Evolutionary conservation across 176 grass and related monocot species (phyloP), one percentile per base, ranked within the genome.

Genomic region (Cenchrus americanus): DNA sequence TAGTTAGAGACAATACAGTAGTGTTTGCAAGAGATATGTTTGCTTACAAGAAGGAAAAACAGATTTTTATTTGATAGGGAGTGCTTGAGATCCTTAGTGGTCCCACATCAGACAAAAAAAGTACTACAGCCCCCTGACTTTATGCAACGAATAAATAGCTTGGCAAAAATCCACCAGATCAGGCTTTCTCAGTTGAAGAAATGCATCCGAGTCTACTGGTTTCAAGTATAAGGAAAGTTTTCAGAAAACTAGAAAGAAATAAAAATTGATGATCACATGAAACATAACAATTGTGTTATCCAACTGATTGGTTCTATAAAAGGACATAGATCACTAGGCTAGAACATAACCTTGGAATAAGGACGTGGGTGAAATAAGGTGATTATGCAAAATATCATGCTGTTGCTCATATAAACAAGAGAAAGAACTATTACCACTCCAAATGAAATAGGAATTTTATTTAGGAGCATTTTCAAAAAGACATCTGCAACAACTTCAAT

Each of bases 401-500:
- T 13, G 2, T 52, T 79, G 10, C 10, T 46, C 13, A 6, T 51
- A 37, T 64, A 51, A 74, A 74, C 49, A 74, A 73, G 48, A 34
- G 24, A 53, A 50, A 72, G 23, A 15, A 75, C 37, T 54, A 19
- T 52, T 74, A 10, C 6, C 14, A 74, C 26, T 54, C 15, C 6
- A 73, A 15, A 74, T 74, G 49, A 52, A 66, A 14, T 37, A 30
- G 70, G 14, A 46, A 1, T n/a, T 44, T 5, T 21, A 14, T 34
- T 11, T 40, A 43, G 14, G 10, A 75, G 5, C 60, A 50, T 49
- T 24, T 34, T 1, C 17, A 37, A n/a, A 66, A 80, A 53, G 11
- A 34, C 14, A 91, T 54, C 6, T 19, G 24, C 21, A 85, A 24
- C 21, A 85, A 32, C 50, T 85, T 59, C 43, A 49, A 14, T 14